Evolutionary conservation across 352 stramenopile species (phyloP).

Genomic region (Phytophthora agathidicida): DNA sequence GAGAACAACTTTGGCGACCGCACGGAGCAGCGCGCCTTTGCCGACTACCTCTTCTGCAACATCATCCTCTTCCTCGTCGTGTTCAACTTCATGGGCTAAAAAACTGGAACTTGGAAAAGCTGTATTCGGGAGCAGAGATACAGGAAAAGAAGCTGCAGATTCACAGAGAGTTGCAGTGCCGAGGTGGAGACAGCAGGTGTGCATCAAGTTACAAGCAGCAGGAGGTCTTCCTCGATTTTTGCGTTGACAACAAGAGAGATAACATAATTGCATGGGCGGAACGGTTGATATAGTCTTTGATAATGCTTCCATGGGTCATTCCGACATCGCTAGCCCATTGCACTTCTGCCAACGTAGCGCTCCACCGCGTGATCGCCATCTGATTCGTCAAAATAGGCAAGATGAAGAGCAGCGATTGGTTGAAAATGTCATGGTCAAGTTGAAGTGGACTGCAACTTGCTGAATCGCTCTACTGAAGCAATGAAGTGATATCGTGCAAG

Average conservation of each 20-base stretch:
- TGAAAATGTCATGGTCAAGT: slow-evolving; percentile 3
- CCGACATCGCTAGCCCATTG: slow-evolving; percentile 6
- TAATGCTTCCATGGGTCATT: no score
- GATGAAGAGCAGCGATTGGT: background rate
- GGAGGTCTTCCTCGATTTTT: slow-evolving; percentile 3
- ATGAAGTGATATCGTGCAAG: no score
- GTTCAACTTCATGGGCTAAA: slow-evolving; percentile 94
- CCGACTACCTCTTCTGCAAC: slow-evolving; percentile 93
- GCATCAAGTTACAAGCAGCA: no score
- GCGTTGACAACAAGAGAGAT: slow-evolving; percentile 10
- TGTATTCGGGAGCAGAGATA: no score
- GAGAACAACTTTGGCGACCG: slow-evolving; percentile 85
- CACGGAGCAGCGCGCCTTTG: slow-evolving; percentile 88
- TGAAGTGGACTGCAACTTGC: slow-evolving; percentile 10
- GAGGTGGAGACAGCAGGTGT: background rate
- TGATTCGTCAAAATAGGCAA: slow-evolving; percentile 6
- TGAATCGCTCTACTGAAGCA: no score
- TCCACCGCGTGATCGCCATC: background rate
- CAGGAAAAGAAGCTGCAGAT: background rate
- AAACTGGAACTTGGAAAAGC: no score
- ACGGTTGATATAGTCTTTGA: no score
- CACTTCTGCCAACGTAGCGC: background rate
- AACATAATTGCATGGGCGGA: slow-evolving; percentile 21
- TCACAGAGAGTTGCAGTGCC: no score
- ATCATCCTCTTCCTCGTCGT: slow-evolving; percentile 93